These are phyloP conservation scores for Trichophaea hybrida DNA, from an alignment of 2,329 filamentous ascomycete genomes.

Conservation along the genomic window DNA sequence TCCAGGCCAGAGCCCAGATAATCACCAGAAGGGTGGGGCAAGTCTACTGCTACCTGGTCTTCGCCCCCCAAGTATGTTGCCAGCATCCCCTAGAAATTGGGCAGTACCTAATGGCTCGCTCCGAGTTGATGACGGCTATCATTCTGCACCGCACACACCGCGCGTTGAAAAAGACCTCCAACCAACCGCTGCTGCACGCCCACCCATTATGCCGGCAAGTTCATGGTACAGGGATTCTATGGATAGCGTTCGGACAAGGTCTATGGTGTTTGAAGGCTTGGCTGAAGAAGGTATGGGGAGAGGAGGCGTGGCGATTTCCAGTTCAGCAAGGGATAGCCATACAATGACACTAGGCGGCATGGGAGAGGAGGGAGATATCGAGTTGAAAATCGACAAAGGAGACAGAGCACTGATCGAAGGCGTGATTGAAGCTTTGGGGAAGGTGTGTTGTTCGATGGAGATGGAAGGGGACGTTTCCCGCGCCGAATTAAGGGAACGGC, in stretches of 20 bases:
- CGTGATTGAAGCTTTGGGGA: slow-evolving; percentile 19
- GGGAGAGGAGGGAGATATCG: slow-evolving; percentile 9
- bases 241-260: neutral
- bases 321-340: neutral
- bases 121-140: slow-evolving; percentile 20
- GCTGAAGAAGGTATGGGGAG: neutral
- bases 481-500: slow-evolving; percentile 10
- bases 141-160: slow-evolving; percentile 21
- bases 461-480: slow-evolving; percentile 9
- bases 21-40: neutral
- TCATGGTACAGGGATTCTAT: slow-evolving; percentile 1
- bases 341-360: neutral
- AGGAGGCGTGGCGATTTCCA: neutral
- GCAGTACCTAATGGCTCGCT: slow-evolving; percentile 3
- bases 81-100: neutral
- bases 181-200: neutral
- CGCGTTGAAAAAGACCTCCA: neutral
- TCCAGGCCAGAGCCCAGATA: neutral
- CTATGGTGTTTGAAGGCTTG: neutral
- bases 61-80: neutral
- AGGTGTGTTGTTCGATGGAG: slow-evolving; percentile 20
- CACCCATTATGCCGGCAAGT: neutral
- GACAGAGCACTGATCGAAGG: slow-evolving; percentile 20
- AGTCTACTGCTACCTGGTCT: neutral
- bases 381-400: slow-evolving; percentile 5